Evolutionary conservation across 2,329 filamentous ascomycete species (phyloP), one percentile per base, ranked within the genome.

Genomic region (Penicillium sp.): DNA sequence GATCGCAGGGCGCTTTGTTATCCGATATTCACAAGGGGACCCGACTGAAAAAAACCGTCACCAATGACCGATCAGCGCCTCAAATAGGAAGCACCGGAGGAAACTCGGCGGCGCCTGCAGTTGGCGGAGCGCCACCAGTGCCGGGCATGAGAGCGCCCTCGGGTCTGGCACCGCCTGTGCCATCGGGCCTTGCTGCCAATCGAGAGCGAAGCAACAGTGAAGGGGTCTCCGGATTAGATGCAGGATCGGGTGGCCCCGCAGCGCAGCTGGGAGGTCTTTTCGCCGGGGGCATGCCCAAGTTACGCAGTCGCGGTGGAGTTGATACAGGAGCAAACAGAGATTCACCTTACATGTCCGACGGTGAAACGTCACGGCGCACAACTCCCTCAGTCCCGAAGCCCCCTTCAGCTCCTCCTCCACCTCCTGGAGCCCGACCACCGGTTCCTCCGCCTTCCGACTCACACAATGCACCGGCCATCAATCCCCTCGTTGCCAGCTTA

Each of bases 61-160:
- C 90, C 58, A 96, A 97, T 71, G 91, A 97, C 69, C 84, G 91
- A 68, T 96, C 90, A 24, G 88, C 88, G 6, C 91, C 91, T 0
- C 61, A 79, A 43, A 68, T 96, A 48, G 79, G 70, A 51, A 81
- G 79, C 47, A 62, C 75, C 43, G 75, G 77, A 45, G 76, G 75
- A 43, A 75, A 76, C 29, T 78, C 79, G 9, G 78, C 76, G 29
- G 82, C 79, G 50, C 76, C 81, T 46, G 78, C 84, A 9, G 72
- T 87, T 48, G 85, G 82, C 57, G 85, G 86, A 53, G 90, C 90
- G 42, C 90, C 90, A 35, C 86, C 90, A 24, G 76, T 95, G n/a
- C 88, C 88, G 24, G 80, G 79, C 39, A 49, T 52, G 43, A 57
- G 50, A 41, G 44, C 51, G 38, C 56, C 57, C 11, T 40, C 47